A percentile compares a stretch with the other conserved stretches of the same genome.
These are phyloP conservation scores for Penicillium griseofulvum DNA, from an alignment of 2,329 filamentous ascomycete species.

Conservation along the genomic window DNA sequence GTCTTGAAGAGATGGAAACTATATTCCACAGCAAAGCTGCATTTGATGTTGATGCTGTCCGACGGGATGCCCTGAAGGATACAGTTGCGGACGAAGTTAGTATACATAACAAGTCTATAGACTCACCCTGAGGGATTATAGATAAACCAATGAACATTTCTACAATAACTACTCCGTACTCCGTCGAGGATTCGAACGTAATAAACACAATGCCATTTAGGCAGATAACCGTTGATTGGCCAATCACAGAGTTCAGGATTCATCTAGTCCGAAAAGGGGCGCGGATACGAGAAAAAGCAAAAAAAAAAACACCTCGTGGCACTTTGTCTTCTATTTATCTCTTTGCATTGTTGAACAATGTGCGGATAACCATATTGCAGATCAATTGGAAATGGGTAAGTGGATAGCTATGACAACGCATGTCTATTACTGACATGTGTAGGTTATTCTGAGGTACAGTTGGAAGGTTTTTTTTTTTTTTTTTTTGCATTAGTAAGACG, in stretches of 20 bases:
- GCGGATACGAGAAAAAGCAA: background rate
- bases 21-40: slow-evolving; percentile 25
- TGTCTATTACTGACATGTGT: background rate
- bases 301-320: background rate
- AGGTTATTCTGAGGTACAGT: slow-evolving; percentile 1
- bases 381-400: background rate
- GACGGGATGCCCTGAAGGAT: slow-evolving; percentile 9
- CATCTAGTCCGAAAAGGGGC: background rate
- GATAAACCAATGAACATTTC: background rate
- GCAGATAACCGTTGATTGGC: background rate
- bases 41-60: slow-evolving; percentile 21
- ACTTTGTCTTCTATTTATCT: background rate
- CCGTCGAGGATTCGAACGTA: background rate
- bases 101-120: background rate
- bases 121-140: background rate
- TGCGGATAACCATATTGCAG: too few species aligned
- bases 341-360: background rate
- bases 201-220: background rate
- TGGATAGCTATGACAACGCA: background rate
- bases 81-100: background rate
- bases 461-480: too few species aligned
- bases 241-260: background rate
- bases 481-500: background rate
- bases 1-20: slow-evolving; percentile 42
- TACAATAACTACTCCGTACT: too few species aligned